Evolutionary conservation across 306 rosid species (phyloP), one percentile per base, ranked within the genome.

Genomic region (Quercus berberidifolia): DNA sequence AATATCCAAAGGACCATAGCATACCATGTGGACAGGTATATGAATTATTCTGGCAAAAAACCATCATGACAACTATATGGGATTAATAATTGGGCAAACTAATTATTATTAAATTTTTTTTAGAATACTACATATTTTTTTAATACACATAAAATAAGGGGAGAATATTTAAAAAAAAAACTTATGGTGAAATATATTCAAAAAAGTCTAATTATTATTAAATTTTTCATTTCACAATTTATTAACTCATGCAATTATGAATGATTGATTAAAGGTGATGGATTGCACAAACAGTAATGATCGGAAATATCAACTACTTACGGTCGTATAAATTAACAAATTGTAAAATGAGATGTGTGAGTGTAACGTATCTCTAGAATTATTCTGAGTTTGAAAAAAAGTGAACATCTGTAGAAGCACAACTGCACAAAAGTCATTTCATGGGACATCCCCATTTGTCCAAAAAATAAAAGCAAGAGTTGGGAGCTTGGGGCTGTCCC

Each of bases 401-500:
- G 26, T 43, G 33, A 49, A 26, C 17, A 52, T 21, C 38, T 30
- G 70, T 7, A 21, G 58, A 69, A 77, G 38, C 41, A 35, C 41
- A 35, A 49, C 54, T 49, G 54, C 54, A 49, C 54, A 49, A 49
- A 49, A 63, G 81, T 77, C 81, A 77, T 68, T 77, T 77, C 75
- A 69, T 68, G 75, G 75, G 81, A 68, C 81, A 77, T 68, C 81
- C 81, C 81, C 26, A 77, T 77, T 77, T 77, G 57, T 77, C 74
- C 68, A 68, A 67, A 52, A 20, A 8, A 30, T 4, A 64, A 67
- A 67, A 15, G 46, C 72, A 33, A 31, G 30, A 55, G 5, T 51
- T 54, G 60, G 5, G 6, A 33, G 2, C 7, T 28, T 51, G 21
- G 52, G 55, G 14, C 23, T 35, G 14, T 13, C 19, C 30, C 14